Conservation (phyloP, 192 early-diverging fungal species). For the Backusella morwellensis region DNA sequence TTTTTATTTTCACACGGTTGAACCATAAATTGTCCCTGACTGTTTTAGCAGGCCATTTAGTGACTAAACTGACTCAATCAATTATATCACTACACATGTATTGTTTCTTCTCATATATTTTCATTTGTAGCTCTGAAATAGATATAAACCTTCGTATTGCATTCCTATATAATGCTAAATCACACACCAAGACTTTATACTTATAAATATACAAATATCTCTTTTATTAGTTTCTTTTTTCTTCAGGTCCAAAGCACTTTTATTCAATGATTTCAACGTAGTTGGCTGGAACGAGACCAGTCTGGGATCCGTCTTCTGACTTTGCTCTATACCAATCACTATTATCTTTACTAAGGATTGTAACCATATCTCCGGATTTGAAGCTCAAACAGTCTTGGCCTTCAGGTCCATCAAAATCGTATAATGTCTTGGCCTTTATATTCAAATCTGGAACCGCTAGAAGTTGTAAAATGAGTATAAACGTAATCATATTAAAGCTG, state of each 20-base stretch:
- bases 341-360: constrained; percentile 50
- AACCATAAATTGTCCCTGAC: no score
- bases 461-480: not conserved
- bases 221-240: no score
- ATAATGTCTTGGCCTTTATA: constrained; percentile 41
- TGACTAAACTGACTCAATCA: no score
- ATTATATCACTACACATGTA: no score
- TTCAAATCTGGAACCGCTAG: constrained; percentile 25
- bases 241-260: not conserved
- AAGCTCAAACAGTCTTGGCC: constrained; percentile 61
- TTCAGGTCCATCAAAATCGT: constrained; percentile 39
- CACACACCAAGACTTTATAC: no score
- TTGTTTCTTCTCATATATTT: no score
- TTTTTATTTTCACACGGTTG: no score
- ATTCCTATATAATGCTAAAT: no score
- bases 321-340: constrained; percentile 49
- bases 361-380: constrained; percentile 58
- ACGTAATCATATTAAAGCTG: not conserved
- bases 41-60: no score
- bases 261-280: constrained; percentile 44
- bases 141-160: no score
- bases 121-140: no score
- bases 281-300: constrained; percentile 45
- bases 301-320: constrained; percentile 21
- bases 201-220: no score